Percentiles rank a stretch among this genome's conserved stretches.
phyloP scores from a whole-genome alignment of 208 protist genomes.

The Plasmodiophora brassicae region DNA sequence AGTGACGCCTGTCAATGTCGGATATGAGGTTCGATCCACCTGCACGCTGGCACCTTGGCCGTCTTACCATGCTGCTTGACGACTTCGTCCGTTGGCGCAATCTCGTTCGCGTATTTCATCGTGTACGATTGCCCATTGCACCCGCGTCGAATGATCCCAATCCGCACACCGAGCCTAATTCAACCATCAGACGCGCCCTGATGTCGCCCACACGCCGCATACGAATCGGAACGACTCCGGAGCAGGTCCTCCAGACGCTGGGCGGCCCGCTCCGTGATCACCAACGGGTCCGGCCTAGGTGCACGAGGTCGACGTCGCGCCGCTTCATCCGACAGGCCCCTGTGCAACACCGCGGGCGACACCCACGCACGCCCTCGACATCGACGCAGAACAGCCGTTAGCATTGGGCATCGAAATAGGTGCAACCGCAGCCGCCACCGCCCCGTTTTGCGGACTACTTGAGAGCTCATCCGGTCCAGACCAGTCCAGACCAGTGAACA shows the following conservation, averaged over 20 bases:
- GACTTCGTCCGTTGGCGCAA: neutral
- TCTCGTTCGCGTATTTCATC: neutral
- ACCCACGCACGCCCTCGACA: too few relatives aligned
- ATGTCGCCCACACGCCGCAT: neutral
- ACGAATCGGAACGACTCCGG: neutral
- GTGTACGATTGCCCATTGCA: slow-evolving; percentile 20
- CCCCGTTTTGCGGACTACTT: too few relatives aligned
- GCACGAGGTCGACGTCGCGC: too few relatives aligned
- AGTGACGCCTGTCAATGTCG: neutral
- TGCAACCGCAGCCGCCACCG: too few relatives aligned
- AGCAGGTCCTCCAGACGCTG: neutral
- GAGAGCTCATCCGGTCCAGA: too few relatives aligned
- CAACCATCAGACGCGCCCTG: neutral
- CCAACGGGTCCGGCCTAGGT: neutral
- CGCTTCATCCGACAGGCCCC: too few relatives aligned
- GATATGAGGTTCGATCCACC: neutral
- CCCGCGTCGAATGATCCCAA: neutral
- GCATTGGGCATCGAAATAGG: too few relatives aligned
- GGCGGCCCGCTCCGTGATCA: neutral
- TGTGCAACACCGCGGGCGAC: too few relatives aligned
- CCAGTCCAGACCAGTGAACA: too few relatives aligned
- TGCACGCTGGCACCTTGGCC: too few relatives aligned
- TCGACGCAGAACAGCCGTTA: too few relatives aligned
- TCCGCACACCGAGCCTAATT: neutral
- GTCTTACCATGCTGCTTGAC: neutral